Evolutionary conservation across 2,329 filamentous ascomycete genomes (phyloP), one percentile per base, ranked within the genome.

Genomic region (Fusarium scirpi): DNA sequence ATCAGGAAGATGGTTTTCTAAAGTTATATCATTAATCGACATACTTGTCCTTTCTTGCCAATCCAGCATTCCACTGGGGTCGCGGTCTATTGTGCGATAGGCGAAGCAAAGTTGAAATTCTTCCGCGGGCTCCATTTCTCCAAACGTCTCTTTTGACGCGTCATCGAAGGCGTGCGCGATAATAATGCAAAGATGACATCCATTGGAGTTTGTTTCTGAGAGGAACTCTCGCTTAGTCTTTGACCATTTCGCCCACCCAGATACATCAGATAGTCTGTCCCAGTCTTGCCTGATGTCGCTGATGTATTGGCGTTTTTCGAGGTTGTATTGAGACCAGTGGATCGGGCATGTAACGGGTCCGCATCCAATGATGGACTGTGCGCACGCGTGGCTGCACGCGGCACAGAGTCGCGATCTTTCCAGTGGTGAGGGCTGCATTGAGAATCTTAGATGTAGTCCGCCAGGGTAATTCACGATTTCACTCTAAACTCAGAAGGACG

Each of bases 151-250:
- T 9, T 22, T 45, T 3, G 58, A 60, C 0, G 16, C 4, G 2
- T 27, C 25, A 15, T 60, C 58, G 15, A 61, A 61, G 0, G 43
- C 43, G 2, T 60, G 58, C 3, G 58, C 43, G 1, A 61, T 51
- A 0, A 60, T 41, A 3, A 61, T 61, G 3, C 58, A 61, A 3
- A 61, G 43, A 60, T 61, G 58, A 13, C 58, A 61, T 5, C 58
- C 58, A 1, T 55, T 43, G 1, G 27, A 5, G 12, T 4, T 34
- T 4, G 58, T 18, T 2, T 49, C 43, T 10, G 43, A 5, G 2
- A 29, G 1, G 6, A 61, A 61, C 0, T 51, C 54, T 10, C 5
- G 2, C 12, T 61, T 61, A 8, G n/a, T 43, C 3, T 61, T 61
- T 51, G 43, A 10, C 58, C 58, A 61, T 3, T 59, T 48, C 6